phyloP scores from a whole-genome alignment of 2,329 filamentous ascomycete genomes.

The Penicillium griseofulvum region DNA sequence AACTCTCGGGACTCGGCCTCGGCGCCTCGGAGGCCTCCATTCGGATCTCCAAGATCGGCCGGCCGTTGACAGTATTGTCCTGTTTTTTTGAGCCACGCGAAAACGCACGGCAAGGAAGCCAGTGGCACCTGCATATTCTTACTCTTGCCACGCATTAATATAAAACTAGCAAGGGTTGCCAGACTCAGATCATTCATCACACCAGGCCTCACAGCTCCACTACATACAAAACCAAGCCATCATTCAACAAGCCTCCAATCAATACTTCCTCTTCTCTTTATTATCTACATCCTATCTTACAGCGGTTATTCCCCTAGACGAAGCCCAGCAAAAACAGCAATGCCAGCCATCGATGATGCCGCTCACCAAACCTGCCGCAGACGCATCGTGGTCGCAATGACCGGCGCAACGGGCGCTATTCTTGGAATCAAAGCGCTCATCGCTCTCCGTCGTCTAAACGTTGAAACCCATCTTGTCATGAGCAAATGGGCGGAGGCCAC shows the following conservation, averaged over 20 bases:
- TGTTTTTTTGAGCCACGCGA: neutral
- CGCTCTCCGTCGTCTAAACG: constrained; percentile 41
- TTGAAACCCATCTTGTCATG: constrained; percentile 51
- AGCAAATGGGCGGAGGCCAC: constrained; percentile 52
- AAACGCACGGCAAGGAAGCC: neutral
- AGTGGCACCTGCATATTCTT: neutral
- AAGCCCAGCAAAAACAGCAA: neutral
- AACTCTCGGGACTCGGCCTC: neutral
- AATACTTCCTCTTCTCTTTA: neutral
- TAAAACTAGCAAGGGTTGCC: neutral
- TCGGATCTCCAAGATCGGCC: neutral
- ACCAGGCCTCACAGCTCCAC: neutral
- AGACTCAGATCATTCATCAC: neutral
- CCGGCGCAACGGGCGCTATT: constrained; percentile 50
- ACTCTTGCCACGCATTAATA: neutral
- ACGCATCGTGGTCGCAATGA: constrained; percentile 51
- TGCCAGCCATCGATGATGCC: neutral
- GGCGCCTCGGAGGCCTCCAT: neutral
- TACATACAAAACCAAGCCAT: neutral
- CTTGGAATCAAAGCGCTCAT: constrained; percentile 45
- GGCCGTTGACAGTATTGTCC: neutral
- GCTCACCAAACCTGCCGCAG: neutral
- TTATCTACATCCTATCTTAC: neutral
- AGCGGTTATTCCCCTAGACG: neutral
- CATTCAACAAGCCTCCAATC: neutral